Percentiles rank a stretch among this genome's conserved stretches.
Evolutionary conservation across 2,329 filamentous ascomycete genomes (phyloP).

Genomic region (Scedosporium boydii): DNA sequence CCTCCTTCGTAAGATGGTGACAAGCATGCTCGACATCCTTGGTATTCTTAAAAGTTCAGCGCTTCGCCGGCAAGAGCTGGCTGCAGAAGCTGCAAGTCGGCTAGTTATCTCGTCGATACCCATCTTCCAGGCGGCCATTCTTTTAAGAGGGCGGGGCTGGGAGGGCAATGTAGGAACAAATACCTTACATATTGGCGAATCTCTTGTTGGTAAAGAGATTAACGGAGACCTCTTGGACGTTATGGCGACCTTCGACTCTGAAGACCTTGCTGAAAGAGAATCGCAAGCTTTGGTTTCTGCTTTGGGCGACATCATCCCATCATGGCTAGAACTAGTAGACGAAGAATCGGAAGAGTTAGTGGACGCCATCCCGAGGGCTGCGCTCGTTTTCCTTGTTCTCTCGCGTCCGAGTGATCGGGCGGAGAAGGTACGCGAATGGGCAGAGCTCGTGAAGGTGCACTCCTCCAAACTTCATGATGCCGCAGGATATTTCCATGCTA

Average conservation of each 20-base stretch:
- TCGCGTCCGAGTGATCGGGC: slow-evolving; percentile 24
- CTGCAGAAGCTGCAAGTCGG: slow-evolving; percentile 51
- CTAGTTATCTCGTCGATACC: slow-evolving; percentile 46
- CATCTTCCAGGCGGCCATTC: slow-evolving; percentile 13
- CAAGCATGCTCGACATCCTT: neutral
- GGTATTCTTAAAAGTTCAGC: slow-evolving; percentile 17
- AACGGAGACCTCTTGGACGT: slow-evolving; percentile 4
- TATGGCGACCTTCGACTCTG: slow-evolving; percentile 7
- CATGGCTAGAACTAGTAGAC: slow-evolving; percentile 42
- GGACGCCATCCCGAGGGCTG: slow-evolving; percentile 38
- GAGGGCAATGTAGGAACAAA: neutral
- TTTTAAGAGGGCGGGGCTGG: slow-evolving; percentile 4
- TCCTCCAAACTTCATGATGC: slow-evolving; percentile 20
- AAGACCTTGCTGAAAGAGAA: neutral
- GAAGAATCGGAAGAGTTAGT: slow-evolving; percentile 29
- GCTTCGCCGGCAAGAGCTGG: slow-evolving; percentile 53
- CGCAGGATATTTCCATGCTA: slow-evolving; percentile 37
- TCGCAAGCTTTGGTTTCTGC: slow-evolving; percentile 12
- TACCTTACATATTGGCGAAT: slow-evolving; percentile 7
- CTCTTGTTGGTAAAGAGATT: slow-evolving; percentile 13
- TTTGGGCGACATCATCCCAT: slow-evolving; percentile 24
- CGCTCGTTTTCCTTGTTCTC: slow-evolving; percentile 38
- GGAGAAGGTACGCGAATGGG: slow-evolving; percentile 36
- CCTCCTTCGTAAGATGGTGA: slow-evolving; percentile 22
- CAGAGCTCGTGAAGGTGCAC: slow-evolving; percentile 26